These are phyloP conservation scores for Marasmius tenuissimus DNA, from an alignment of 1,284 basidiomycete genomes.

Conservation along the genomic window DNA sequence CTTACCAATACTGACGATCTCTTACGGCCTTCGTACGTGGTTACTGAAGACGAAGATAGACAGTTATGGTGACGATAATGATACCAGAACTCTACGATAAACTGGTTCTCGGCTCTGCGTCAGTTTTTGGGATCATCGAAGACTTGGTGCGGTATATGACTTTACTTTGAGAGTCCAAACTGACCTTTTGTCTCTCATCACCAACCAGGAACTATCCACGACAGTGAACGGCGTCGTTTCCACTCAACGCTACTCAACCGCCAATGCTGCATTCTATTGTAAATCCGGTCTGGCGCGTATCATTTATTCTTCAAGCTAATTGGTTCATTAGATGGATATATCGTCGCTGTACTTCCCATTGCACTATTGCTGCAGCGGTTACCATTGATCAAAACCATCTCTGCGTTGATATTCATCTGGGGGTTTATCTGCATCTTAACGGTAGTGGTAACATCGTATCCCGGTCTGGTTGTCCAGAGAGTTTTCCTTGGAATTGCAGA, in stretches of 20 bases:
- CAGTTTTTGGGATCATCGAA: conserved; percentile 13
- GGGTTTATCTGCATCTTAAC: conserved; percentile 10
- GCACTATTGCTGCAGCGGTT: conserved; percentile 10
- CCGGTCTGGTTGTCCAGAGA: conserved; percentile 6
- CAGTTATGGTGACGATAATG: neutral
- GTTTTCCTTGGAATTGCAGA: conserved; percentile 12
- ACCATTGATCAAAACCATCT: conserved; percentile 8
- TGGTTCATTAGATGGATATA: conserved; percentile 7
- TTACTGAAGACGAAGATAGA: neutral
- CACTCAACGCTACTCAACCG: conserved; percentile 13
- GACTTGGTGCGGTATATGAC: conserved; percentile 5
- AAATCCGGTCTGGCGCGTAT: neutral
- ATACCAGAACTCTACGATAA: conserved; percentile 13
- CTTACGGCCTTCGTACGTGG: conserved; percentile 12
- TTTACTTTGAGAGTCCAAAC: neutral
- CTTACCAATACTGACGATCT: conserved; percentile 11
- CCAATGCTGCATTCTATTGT: conserved; percentile 12
- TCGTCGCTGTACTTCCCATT: conserved; percentile 13
- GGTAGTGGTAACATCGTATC: conserved; percentile 4
- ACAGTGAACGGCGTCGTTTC: conserved; percentile 6
- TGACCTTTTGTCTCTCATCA: neutral
- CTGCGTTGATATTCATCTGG: conserved; percentile 10
- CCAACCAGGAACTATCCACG: conserved; percentile 3
- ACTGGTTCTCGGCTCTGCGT: conserved; percentile 11
- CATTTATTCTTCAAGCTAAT: neutral